phyloP scores from a whole-genome alignment of 257 asterid species.

The Solanum bukasovii region DNA sequence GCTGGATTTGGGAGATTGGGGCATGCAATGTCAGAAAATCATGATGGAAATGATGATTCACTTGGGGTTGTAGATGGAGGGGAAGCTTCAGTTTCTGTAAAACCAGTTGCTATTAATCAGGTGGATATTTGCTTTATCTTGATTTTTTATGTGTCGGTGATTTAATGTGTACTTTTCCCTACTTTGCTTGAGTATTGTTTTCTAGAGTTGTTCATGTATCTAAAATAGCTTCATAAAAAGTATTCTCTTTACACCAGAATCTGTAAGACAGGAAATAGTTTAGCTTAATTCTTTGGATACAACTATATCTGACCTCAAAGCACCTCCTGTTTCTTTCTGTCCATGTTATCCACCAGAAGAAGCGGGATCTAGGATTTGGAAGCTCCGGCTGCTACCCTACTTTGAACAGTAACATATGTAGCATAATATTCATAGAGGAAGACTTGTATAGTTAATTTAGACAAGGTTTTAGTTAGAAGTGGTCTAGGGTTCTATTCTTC shows the following conservation, averaged over 20 bases:
- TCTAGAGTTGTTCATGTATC: neutral
- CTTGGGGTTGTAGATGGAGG: constrained; percentile 23
- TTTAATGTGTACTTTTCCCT: neutral
- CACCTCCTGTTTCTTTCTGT: neutral
- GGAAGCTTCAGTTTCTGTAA: neutral
- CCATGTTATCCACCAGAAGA: neutral
- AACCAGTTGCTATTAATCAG: constrained; percentile 33
- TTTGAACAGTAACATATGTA: neutral
- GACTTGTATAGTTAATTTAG: neutral
- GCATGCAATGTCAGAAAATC: constrained; percentile 45
- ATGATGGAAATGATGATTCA: constrained; percentile 28
- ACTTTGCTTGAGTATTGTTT: neutral
- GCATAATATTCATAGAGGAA: neutral
- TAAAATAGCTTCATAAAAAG: neutral
- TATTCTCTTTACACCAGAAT: neutral
- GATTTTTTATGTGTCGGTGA: neutral
- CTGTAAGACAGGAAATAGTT: neutral
- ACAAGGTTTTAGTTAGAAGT: neutral
- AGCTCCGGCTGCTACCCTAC: neutral
- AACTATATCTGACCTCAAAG: neutral
- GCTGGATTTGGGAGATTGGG: constrained; percentile 20
- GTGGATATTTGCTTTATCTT: neutral
- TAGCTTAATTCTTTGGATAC: neutral
- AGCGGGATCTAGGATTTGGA: neutral
- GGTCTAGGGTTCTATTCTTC: neutral